Base-by-base conservation (phyloP, 805 yeast species). In the Myxozyma nipponensis region DNA sequence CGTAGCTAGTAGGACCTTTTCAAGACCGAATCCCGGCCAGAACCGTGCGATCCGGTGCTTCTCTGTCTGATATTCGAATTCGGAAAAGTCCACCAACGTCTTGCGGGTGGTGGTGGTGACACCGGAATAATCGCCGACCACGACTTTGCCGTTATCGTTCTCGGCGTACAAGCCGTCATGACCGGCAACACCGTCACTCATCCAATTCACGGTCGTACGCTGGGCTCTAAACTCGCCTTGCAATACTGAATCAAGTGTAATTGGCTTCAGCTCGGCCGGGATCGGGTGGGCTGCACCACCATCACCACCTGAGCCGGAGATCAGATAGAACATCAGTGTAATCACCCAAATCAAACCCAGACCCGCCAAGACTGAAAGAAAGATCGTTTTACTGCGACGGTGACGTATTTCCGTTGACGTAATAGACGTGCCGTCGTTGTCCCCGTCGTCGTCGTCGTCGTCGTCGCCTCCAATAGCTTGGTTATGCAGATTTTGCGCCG, bases 1-100 rank as follows among this genome's bases (percentile, higher is more conserved):
- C 0, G 93, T 74, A 3, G 68, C 67, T 1, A 88, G 64, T 10
- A 91, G 64, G 1, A 81, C 83, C 59, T 69, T 74, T 41, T 38
- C 30, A 21, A 54, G 44, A 9, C 58, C 58, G 30, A 40, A 44
- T 3, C 58, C 58, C 4, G 57, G 53, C 57, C 52, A 47, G 3
- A 43, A 37, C n/a, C 34, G 30, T 18, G 38, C 22, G 17, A 54
- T 46, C 34, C 6, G 2, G 30, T 54, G 58, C 17, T 18, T 28
- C n/a, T n/a, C 23, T 18, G 44, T 38, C 9, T 37, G 40, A 24
- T 51, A 54, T 22, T 30, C 39, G 43, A 54, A 54, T 13, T 40
- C 42, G 10, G 42, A 10, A 2, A 46, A 23, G 25, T 50, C 53
- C 13, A 54, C 49, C 34, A 54, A 37, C 10, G 42, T 44, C 30